Conservation (phyloP, 164 flowering plant species). For the Liriodendron chinense region DNA sequence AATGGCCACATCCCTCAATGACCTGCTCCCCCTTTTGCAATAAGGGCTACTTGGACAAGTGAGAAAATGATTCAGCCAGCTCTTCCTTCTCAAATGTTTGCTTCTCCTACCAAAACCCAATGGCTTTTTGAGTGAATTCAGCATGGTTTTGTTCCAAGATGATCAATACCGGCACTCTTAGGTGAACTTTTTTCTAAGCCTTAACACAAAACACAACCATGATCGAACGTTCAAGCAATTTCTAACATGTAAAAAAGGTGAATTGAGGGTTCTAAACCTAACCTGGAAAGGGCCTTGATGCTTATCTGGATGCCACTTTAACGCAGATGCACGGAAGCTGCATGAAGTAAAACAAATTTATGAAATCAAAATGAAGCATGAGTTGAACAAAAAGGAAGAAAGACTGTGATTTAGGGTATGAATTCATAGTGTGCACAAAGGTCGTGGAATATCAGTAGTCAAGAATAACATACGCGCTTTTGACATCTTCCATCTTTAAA, state of each 20-base stretch:
- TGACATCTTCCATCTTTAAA: conserved; percentile 81
- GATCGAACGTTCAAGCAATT: neutral
- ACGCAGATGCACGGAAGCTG: conserved; percentile 79
- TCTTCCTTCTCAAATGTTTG: too few species aligned
- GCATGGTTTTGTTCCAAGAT: too few species aligned
- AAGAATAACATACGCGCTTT: conserved; percentile 66
- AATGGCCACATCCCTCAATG: too few species aligned
- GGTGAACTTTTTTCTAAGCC: too few species aligned
- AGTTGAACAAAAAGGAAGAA: neutral
- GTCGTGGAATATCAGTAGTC: neutral
- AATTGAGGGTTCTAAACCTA: conserved; percentile 13
- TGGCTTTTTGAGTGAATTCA: too few species aligned
- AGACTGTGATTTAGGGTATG: neutral
- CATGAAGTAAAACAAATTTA: conserved; percentile 14
- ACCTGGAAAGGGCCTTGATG: conserved; percentile 88
- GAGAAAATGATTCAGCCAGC: too few species aligned
- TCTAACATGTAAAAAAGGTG: neutral
- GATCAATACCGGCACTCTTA: too few species aligned
- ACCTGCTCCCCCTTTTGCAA: too few species aligned
- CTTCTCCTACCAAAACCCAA: too few species aligned
- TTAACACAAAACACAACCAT: neutral
- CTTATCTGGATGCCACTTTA: conserved; percentile 98
- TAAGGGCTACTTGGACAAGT: too few species aligned
- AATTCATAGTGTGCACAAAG: neutral
- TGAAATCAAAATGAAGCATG: neutral